phyloP scores from a whole-genome alignment of 805 yeast species.

The Myxozyma vanderwaltii region DNA sequence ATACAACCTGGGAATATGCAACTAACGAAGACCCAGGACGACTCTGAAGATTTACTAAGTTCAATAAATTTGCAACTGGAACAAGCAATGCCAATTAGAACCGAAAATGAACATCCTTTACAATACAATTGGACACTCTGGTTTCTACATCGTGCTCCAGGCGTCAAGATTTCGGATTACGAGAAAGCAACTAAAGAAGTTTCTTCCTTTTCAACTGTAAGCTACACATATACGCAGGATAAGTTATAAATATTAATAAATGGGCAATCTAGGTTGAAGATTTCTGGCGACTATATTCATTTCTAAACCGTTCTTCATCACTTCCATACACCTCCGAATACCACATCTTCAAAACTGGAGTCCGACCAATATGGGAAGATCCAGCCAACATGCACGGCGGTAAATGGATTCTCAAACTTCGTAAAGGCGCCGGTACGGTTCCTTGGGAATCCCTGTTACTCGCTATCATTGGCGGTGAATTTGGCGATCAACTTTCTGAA shows the following conservation, averaged over 20 bases:
- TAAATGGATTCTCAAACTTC: slow-evolving; percentile 82
- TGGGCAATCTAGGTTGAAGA: slow-evolving; percentile 67
- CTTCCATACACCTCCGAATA: slow-evolving; percentile 92
- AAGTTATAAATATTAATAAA: not conserved
- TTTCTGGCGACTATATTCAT: slow-evolving; percentile 96
- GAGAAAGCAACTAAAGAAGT: slow-evolving; percentile 88
- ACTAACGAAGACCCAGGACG: slow-evolving; percentile 1
- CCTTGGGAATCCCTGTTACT: slow-evolving; percentile 51
- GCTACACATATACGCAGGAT: not conserved
- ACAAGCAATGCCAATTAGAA: not conserved
- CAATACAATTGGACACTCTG: slow-evolving; percentile 92
- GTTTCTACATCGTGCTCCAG: slow-evolving; percentile 89
- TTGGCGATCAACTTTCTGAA: slow-evolving; percentile 48
- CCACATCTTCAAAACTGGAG: slow-evolving; percentile 89
- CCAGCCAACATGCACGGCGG: slow-evolving; percentile 85
- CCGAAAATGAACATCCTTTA: slow-evolving; percentile 63
- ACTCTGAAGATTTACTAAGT: slow-evolving; percentile 10
- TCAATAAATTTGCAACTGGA: slow-evolving; percentile 4
- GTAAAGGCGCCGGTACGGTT: slow-evolving; percentile 47
- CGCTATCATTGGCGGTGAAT: slow-evolving; percentile 49
- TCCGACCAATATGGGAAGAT: slow-evolving; percentile 99
- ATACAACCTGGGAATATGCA: no score
- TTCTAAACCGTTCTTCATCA: slow-evolving; percentile 85
- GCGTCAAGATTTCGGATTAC: slow-evolving; percentile 72
- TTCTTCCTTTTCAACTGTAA: slow-evolving; percentile 70